These are phyloP conservation scores for Alternaria sp. DNA, from an alignment of 2,329 filamentous ascomycete genomes.

Conservation along the genomic window DNA sequence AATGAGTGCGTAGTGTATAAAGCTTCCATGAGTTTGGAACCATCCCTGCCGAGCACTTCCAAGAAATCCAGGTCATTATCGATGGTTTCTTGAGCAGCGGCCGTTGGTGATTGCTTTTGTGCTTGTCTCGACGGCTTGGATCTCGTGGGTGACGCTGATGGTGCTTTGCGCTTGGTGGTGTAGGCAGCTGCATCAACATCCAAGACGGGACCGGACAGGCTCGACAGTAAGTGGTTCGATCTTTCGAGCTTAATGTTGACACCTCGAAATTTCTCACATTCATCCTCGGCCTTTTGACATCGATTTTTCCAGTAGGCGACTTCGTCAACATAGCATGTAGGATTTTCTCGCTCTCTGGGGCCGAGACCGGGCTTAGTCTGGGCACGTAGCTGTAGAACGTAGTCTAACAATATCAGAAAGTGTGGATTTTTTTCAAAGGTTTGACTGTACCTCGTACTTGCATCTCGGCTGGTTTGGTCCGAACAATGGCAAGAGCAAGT, in stretches of 20 bases:
- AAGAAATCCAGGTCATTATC: conserved; percentile 40
- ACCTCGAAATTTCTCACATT: conserved; percentile 31
- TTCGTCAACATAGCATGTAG: conserved; percentile 50
- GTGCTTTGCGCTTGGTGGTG: conserved; percentile 32
- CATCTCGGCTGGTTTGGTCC: conserved; percentile 47
- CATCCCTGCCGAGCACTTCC: conserved; percentile 29
- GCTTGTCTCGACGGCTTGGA: conserved; percentile 27
- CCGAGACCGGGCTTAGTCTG: conserved; percentile 40
- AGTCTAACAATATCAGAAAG: conserved; percentile 33
- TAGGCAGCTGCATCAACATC: conserved; percentile 2
- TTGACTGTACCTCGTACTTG: conserved; percentile 39
- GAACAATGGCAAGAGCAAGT: conserved; percentile 49
- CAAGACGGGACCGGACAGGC: not conserved
- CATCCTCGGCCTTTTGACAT: conserved; percentile 32
- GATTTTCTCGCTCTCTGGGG: conserved; percentile 29
- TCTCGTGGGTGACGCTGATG: conserved; percentile 14
- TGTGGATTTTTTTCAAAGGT: too few relatives aligned
- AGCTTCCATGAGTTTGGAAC: conserved; percentile 30
- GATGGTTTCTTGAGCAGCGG: conserved; percentile 31
- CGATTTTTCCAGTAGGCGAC: conserved; percentile 51
- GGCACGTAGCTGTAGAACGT: conserved; percentile 45
- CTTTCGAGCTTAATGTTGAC: conserved; percentile 39
- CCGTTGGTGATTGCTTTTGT: conserved; percentile 10
- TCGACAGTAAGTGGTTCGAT: conserved; percentile 32
- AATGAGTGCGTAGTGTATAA: conserved; percentile 43